A percentile compares a stretch with the other conserved stretches of the same genome.
Conservation (phyloP, 306 rosid genomes). For the Amphicarpaea edgeworthii region DNA sequence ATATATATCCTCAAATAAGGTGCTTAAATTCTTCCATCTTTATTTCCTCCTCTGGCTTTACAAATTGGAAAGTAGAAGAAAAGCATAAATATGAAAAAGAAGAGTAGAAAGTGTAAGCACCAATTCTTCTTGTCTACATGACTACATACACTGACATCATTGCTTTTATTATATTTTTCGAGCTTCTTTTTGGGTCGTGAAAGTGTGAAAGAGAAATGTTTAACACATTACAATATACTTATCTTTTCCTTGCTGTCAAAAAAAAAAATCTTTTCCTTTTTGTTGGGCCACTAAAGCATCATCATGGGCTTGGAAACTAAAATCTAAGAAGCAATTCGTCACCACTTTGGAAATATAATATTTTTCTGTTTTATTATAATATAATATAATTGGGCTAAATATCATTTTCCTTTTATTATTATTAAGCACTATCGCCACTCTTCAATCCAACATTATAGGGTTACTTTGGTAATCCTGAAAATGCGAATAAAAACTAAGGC, state of each 20-base stretch:
- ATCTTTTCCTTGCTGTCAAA: neutral
- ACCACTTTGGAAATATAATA: neutral
- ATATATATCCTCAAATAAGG: neutral
- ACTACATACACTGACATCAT: neutral
- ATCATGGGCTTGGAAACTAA: conserved; percentile 15
- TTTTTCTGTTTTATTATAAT: neutral
- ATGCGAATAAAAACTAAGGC: neutral
- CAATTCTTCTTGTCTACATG: neutral
- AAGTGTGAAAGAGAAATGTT: conserved; percentile 1
- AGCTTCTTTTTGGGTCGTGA: conserved; percentile 1
- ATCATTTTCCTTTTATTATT: neutral
- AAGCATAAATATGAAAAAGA: conserved; percentile 1
- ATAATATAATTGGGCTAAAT: neutral
- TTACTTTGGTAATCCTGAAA: neutral
- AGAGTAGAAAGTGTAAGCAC: neutral
- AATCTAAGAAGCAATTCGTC: neutral
- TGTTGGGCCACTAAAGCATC: too few species aligned
- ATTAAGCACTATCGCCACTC: neutral
- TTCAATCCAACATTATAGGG: neutral
- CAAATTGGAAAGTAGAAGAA: conserved; percentile 8
- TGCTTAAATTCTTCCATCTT: neutral
- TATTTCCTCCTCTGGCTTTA: neutral
- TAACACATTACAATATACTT: neutral
- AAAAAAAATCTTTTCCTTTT: too few species aligned
- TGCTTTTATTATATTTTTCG: neutral